Conservation (phyloP, 176 grass and related monocot species). For the Carex parvula region DNA sequence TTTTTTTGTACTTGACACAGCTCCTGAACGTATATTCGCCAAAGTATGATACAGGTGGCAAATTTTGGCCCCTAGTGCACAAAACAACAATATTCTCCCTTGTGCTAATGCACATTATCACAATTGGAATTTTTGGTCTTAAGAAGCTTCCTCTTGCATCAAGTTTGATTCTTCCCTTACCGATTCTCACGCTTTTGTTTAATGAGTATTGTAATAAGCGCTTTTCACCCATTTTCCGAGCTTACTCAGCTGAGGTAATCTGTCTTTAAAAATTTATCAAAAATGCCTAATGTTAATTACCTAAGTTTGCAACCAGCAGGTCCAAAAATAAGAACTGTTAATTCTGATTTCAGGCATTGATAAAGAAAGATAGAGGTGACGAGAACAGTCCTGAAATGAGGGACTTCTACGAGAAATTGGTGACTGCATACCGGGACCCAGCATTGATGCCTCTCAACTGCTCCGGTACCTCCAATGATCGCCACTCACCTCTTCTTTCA, state of each 20-base stretch:
- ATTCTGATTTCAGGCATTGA: conserved; percentile 59
- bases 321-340: conserved; percentile 11
- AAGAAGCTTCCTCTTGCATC: conserved; percentile 81
- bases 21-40: conserved; percentile 76
- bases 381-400: conserved; percentile 54
- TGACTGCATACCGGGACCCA: conserved; percentile 57
- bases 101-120: conserved; percentile 73
- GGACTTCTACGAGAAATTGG: conserved; percentile 64
- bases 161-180: conserved; percentile 71
- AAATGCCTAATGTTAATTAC: neutral
- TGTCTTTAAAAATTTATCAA: neutral
- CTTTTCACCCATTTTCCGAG: conserved; percentile 73
- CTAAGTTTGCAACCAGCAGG: neutral
- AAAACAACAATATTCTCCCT: conserved; percentile 78
- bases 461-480: conserved; percentile 34
- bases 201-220: conserved; percentile 79
- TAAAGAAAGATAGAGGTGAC: conserved; percentile 87
- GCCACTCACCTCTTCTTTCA: conserved; percentile 51
- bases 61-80: conserved; percentile 88
- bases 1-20: conserved; percentile 45
- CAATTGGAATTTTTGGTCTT: conserved; percentile 76
- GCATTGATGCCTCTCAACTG: conserved; percentile 49
- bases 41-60: conserved; percentile 91
- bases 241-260: conserved; percentile 76
- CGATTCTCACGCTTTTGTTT: conserved; percentile 70